Evolutionary conservation across 306 rosid species (phyloP), one percentile per base, ranked within the genome.

Genomic region (Vigna trinervia): DNA sequence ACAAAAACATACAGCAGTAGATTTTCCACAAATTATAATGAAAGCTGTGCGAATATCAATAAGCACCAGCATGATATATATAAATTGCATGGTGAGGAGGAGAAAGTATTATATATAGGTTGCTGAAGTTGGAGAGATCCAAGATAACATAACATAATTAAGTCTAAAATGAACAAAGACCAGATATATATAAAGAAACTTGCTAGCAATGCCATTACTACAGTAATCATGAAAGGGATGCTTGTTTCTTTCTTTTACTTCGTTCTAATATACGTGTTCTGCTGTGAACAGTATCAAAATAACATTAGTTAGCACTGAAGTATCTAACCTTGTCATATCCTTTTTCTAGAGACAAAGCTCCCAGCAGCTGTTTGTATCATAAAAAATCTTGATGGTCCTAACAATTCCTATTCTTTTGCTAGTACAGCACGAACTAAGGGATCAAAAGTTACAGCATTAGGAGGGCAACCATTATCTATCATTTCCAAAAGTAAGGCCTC

Each of bases 401-500:
- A 17, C 39, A 39, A 38, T 26, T 28, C 57, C 48, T 51, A 26
- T 39, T 67, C 48, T 75, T 81, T 81, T 22, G 47, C 50, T n/a
- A 75, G 36, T 36, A 69, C 3, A 4, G 81, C 77, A 19, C 84
- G 84, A 51, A 81, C 73, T 45, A 81, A 23, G 56, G 77, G 53
- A 69, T 81, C 84, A 50, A 81, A 81, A 75, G 84, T 75, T 39
- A 75, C 57, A 19, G 5, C 69, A 56, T 69, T 75, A 17, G 84
- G 84, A 59, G 3, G 72, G 68, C 59, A 81, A 69, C 53, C 71
- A 75, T 59, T 19, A 22, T 81, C 60, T 14, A 68, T 73, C 84
- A 75, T 81, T 69, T 69, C 54, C 46, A 59, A 75, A 69, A 81
- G 84, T 19, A 81, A 50, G 43, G 67, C 80, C 73, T 75, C 81